Percentiles rank a stretch among this genome's conserved stretches.
These are phyloP conservation scores for Botrytis pseudocinerea DNA, from an alignment of 2,329 filamentous ascomycete genomes.

Conservation along the genomic window DNA sequence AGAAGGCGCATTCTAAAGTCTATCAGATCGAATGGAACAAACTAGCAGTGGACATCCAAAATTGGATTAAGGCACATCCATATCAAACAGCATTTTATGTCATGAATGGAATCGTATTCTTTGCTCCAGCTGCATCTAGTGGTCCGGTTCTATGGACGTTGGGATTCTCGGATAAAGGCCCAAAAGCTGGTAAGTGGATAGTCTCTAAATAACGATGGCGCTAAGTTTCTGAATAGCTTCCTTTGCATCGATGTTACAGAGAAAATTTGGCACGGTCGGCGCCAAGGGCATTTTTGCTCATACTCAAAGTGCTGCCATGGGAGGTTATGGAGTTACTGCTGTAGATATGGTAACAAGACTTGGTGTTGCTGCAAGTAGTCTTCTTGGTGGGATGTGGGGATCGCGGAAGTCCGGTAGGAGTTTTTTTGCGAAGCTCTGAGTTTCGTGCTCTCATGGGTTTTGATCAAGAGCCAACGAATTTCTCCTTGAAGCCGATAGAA, in stretches of 20 bases:
- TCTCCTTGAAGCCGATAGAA: neutral
- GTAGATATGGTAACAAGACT: neutral
- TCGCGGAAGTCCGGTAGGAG: neutral
- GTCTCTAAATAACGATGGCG: neutral
- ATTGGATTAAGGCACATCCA: slow-evolving; percentile 1
- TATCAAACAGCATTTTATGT: slow-evolving; percentile 5
- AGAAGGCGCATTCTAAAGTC: neutral
- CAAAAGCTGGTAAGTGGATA: slow-evolving; percentile 1
- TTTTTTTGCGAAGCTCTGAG: neutral
- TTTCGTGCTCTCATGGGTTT: neutral
- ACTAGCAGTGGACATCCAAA: neutral
- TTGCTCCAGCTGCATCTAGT: slow-evolving; percentile 8
- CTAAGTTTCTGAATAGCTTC: neutral
- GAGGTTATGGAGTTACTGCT: neutral
- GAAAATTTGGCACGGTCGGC: neutral
- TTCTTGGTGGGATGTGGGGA: neutral
- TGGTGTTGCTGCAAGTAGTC: neutral
- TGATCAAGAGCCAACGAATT: neutral
- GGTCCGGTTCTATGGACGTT: neutral
- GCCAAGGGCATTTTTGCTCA: neutral
- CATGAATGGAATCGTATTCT: slow-evolving; percentile 9
- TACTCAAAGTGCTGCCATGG: slow-evolving; percentile 3
- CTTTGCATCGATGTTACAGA: neutral
- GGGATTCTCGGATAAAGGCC: neutral
- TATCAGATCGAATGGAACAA: neutral